These are phyloP conservation scores for Solanum pinnatisectum DNA, from an alignment of 257 asterid species.

Conservation along the genomic window DNA sequence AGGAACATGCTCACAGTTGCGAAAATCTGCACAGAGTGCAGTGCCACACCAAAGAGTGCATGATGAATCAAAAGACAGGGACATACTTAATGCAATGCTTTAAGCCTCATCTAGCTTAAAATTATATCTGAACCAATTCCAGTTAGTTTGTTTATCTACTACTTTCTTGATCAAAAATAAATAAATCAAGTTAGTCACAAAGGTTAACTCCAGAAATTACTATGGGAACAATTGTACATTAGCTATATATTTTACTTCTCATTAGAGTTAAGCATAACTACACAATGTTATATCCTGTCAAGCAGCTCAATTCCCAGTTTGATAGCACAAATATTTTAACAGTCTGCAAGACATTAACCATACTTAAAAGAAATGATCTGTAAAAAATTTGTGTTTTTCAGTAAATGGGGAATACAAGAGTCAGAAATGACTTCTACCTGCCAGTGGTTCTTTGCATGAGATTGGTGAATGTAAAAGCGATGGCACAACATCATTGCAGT, in stretches of 20 bases:
- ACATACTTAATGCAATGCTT: not conserved
- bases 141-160: not conserved
- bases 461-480: conserved; percentile 56
- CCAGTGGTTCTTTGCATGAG: conserved; percentile 58
- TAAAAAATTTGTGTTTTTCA: not conserved
- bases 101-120: not conserved
- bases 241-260: not conserved
- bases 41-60: conserved; percentile 6
- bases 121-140: not conserved
- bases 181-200: not conserved
- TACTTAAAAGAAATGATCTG: not conserved
- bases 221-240: not conserved
- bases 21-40: conserved; percentile 31
- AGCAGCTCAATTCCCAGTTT: not conserved
- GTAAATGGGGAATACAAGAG: not conserved
- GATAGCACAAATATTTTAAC: not conserved
- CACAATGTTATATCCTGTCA: not conserved
- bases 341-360: not conserved
- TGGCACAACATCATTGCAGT: conserved; percentile 49
- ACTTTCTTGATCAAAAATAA: not conserved
- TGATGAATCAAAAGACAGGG: not conserved
- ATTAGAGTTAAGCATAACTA: not conserved
- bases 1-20: conserved; percentile 53
- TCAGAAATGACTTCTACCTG: conserved; percentile 30
- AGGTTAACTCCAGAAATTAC: not conserved